phyloP scores from a whole-genome alignment of 306 rosid species.

The Gastrolobium villosum region DNA sequence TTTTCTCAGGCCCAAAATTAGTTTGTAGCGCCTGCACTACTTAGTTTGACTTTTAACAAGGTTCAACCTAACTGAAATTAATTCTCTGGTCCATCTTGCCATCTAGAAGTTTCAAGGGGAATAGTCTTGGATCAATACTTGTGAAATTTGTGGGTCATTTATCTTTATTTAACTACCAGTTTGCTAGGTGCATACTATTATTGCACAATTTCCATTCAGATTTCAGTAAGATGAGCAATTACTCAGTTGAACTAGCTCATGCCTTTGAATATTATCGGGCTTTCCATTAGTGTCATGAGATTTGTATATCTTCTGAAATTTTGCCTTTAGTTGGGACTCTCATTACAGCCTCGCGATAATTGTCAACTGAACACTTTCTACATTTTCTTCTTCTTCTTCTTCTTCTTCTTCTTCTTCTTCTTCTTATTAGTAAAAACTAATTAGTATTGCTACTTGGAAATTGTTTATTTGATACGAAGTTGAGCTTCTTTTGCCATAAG shows the following conservation, averaged over 20 bases:
- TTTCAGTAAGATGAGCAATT: conserved; percentile 22
- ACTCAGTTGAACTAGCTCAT: conserved; percentile 11
- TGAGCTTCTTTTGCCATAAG: conserved; percentile 14
- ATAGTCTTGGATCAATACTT: conserved; percentile 14
- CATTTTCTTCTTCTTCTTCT: not conserved
- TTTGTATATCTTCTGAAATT: conserved; percentile 2
- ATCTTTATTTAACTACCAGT: conserved; percentile 4
- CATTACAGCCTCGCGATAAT: conserved; percentile 10
- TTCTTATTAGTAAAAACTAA: not conserved
- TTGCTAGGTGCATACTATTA: conserved; percentile 14
- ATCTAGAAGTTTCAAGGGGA: conserved; percentile 33
- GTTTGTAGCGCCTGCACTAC: conserved; percentile 3
- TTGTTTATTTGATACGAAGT: conserved; percentile 11
- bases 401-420: too few species aligned
- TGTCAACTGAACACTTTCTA: not conserved
- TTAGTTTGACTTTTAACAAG: conserved; percentile 10
- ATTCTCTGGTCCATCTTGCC: not conserved
- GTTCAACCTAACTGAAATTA: not conserved
- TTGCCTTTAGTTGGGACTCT: not conserved
- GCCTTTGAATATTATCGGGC: conserved; percentile 28
- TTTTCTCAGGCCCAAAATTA: conserved; percentile 17
- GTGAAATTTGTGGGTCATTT: conserved; percentile 32
- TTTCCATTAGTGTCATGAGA: conserved; percentile 9
- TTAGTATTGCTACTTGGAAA: not conserved
- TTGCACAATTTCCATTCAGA: conserved; percentile 39